These are phyloP conservation scores for Cordyceps cicadae DNA, from an alignment of 2,329 filamentous ascomycete genomes.

Conservation along the genomic window DNA sequence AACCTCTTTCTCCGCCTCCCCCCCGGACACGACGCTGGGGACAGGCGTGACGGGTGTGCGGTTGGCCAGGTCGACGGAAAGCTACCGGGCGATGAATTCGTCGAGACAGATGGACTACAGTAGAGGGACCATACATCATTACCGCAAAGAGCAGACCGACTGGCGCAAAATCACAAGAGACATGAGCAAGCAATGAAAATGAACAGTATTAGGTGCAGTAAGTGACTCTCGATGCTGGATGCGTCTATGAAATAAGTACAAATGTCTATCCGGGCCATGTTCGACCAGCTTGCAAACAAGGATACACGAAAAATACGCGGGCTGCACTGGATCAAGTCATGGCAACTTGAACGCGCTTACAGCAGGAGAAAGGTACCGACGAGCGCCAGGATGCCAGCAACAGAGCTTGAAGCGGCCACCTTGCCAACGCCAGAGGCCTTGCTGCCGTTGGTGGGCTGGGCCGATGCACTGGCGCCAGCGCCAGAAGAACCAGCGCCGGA, in stretches of 20 bases:
- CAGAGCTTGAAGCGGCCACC: conserved; percentile 3
- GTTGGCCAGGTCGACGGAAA: background rate
- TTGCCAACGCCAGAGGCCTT: conserved; percentile 3
- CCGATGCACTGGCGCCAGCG: conserved; percentile 14
- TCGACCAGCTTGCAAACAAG: conserved; percentile 2
- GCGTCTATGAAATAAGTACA: conserved; percentile 10
- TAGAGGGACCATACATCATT: too few species aligned
- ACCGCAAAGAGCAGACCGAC: too few species aligned
- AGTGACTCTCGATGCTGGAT: background rate
- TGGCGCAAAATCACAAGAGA: background rate
- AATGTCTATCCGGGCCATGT: conserved; percentile 5
- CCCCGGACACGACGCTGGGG: background rate
- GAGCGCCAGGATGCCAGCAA: conserved; percentile 10
- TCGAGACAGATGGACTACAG: background rate
- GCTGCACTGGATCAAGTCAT: background rate
- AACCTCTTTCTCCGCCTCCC: too few species aligned
- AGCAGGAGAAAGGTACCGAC: conserved; percentile 10
- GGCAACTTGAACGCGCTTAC: background rate
- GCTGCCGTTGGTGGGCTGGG: background rate
- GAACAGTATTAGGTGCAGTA: background rate
- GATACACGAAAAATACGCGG: background rate
- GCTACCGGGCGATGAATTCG: background rate
- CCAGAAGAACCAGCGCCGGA: conserved; percentile 13
- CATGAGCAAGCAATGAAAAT: background rate
- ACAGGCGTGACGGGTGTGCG: background rate